A percentile compares a stretch with the other conserved stretches of the same genome.
Evolutionary conservation across 2,329 filamentous ascomycete genomes (phyloP).

Genomic region (Kalmusia sp.): DNA sequence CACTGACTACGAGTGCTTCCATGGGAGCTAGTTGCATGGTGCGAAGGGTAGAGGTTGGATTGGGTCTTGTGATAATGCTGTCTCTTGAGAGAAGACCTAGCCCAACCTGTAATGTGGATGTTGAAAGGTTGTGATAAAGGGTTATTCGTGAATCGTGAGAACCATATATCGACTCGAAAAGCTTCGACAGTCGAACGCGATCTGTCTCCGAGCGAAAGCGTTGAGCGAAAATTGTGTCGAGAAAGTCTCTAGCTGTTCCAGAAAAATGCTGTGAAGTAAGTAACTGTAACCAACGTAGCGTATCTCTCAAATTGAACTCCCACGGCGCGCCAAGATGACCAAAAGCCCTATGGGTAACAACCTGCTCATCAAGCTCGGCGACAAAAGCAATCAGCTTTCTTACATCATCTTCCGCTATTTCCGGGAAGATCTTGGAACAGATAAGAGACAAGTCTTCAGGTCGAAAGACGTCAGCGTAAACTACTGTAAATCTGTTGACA

Average conservation of each 20-base stretch:
- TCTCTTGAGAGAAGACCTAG: constrained; percentile 74
- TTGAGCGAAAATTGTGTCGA: constrained; percentile 83
- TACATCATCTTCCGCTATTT: constrained; percentile 65
- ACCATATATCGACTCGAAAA: constrained; percentile 73
- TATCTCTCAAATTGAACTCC: constrained; percentile 95
- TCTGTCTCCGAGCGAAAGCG: constrained; percentile 81
- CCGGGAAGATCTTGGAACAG: constrained; percentile 77
- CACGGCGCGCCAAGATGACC: constrained; percentile 75
- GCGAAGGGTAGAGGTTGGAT: constrained; percentile 24
- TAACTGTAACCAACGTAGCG: constrained; percentile 84
- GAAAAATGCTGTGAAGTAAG: constrained; percentile 65
- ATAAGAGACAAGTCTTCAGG: constrained; percentile 83
- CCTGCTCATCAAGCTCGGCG: constrained; percentile 76
- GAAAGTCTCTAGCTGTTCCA: constrained; percentile 72
- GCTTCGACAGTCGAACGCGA: constrained; percentile 65
- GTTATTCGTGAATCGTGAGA: constrained; percentile 39
- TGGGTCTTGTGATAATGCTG: constrained; percentile 37
- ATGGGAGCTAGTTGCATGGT: constrained; percentile 71
- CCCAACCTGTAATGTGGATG: constrained; percentile 77
- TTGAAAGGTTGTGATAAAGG: constrained; percentile 74
- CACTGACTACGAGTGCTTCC: constrained; percentile 86
- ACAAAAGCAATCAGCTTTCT: constrained; percentile 78
- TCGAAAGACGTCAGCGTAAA: constrained; percentile 91
- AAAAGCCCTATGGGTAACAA: constrained; percentile 64
- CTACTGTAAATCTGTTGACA: constrained; percentile 97